These are phyloP conservation scores for Trichoderma sp. DNA, from an alignment of 2,329 filamentous ascomycete genomes.

Conservation along the genomic window DNA sequence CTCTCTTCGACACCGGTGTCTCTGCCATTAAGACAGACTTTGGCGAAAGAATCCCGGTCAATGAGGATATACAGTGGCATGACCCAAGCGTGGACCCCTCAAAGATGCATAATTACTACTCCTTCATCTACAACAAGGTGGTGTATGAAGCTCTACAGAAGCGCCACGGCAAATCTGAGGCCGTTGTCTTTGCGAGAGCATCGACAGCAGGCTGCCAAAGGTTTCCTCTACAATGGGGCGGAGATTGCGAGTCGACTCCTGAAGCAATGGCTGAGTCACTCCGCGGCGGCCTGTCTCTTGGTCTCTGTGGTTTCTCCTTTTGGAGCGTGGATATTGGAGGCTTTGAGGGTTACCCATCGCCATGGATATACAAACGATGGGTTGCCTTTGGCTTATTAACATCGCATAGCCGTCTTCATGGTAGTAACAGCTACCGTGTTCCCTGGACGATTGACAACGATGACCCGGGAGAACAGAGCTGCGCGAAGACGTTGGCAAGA, in stretches of 20 bases:
- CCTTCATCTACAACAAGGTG: conserved; percentile 68
- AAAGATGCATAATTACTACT: conserved; percentile 75
- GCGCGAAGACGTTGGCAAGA: conserved; percentile 46
- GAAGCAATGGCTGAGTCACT: conserved; percentile 71
- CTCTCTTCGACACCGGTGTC: conserved; percentile 65
- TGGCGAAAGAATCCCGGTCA: conserved; percentile 66
- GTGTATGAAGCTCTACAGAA: conserved; percentile 64
- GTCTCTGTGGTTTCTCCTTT: conserved; percentile 63
- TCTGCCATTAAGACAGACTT: conserved; percentile 76
- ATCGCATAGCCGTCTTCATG: conserved; percentile 68
- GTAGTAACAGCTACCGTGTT: conserved; percentile 68
- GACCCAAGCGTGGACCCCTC: conserved; percentile 56
- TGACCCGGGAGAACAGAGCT: conserved; percentile 53
- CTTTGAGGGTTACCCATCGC: conserved; percentile 65
- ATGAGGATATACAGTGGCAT: conserved; percentile 62
- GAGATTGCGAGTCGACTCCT: conserved; percentile 71
- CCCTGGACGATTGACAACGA: conserved; percentile 70
- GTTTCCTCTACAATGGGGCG: conserved; percentile 70
- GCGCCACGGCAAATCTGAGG: conserved; percentile 49
- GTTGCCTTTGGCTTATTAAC: conserved; percentile 72
- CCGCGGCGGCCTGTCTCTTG: conserved; percentile 62
- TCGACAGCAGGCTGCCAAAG: conserved; percentile 66
- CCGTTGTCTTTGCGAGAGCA: conserved; percentile 64
- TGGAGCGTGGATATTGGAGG: conserved; percentile 71
- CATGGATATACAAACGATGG: conserved; percentile 74